Conservation (phyloP, 208 protist species). For the Acanthamoeba rhysodes region DNA sequence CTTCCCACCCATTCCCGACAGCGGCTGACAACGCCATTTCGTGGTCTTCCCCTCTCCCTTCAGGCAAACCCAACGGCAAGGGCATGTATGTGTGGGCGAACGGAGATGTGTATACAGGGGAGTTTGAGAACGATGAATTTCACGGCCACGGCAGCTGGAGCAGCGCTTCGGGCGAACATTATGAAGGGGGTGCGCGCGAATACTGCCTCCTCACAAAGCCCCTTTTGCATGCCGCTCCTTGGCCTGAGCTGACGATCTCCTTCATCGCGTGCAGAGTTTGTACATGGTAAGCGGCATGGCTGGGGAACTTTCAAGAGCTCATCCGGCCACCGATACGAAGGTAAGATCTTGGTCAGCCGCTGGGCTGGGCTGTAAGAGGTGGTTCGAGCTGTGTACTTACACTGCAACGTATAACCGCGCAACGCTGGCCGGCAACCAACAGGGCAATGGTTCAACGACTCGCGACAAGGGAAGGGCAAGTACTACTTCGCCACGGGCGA, state of each 20-base stretch:
- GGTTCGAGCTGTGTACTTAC: neutral
- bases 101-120: slow-evolving; percentile 73
- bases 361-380: neutral
- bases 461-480: slow-evolving; percentile 44
- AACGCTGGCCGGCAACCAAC: neutral
- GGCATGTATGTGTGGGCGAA: slow-evolving; percentile 73
- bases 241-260: neutral
- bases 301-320: slow-evolving; percentile 14
- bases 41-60: neutral
- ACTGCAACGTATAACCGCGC: neutral
- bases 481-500: slow-evolving; percentile 53
- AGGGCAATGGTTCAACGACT: slow-evolving; percentile 62
- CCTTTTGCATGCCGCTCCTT: neutral
- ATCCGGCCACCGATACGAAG: slow-evolving; percentile 31
- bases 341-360: neutral
- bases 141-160: slow-evolving; percentile 72
- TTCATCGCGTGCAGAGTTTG: slow-evolving; percentile 28
- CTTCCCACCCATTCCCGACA: neutral
- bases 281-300: slow-evolving; percentile 61
- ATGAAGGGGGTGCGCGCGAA: slow-evolving; percentile 6
- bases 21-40: neutral
- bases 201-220: too few relatives aligned
- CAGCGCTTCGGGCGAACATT: slow-evolving; percentile 55
- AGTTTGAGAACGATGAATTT: slow-evolving; percentile 74
- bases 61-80: slow-evolving; percentile 64